Percentiles rank a stretch among this genome's conserved stretches.
Conservation (phyloP, 2,329 filamentous ascomycete genomes). For the Annulohypoxylon truncatum region DNA sequence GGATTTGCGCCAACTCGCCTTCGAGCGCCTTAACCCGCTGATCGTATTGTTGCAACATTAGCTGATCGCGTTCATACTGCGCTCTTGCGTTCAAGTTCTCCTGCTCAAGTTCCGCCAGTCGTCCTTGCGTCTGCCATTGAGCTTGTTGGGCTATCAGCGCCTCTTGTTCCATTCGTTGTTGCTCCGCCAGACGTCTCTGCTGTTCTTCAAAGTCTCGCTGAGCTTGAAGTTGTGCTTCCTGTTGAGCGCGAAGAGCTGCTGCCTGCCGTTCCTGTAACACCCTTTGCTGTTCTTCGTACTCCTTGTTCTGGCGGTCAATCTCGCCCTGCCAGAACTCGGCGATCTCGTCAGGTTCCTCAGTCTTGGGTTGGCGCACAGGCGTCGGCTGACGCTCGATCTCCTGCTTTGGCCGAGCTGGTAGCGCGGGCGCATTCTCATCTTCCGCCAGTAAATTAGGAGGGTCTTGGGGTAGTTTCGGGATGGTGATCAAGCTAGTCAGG, state of each 20-base stretch:
- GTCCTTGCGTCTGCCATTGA: slow-evolving; percentile 92
- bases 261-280: slow-evolving; percentile 89
- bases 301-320: slow-evolving; percentile 88
- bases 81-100: slow-evolving; percentile 94
- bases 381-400: slow-evolving; percentile 76
- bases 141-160: slow-evolving; percentile 89
- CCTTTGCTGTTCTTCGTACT: slow-evolving; percentile 94
- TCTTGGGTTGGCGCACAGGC: slow-evolving; percentile 73
- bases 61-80: slow-evolving; percentile 96
- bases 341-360: slow-evolving; percentile 91
- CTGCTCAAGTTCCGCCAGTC: slow-evolving; percentile 93
- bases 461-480: slow-evolving; percentile 94
- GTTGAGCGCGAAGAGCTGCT: slow-evolving; percentile 81
- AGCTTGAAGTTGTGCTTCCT: slow-evolving; percentile 84
- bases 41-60: slow-evolving; percentile 97
- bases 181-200: slow-evolving; percentile 85
- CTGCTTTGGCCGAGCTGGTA: slow-evolving; percentile 84
- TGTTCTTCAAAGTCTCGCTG: slow-evolving; percentile 98
- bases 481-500: slow-evolving; percentile 93
- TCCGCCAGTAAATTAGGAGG: slow-evolving; percentile 89
- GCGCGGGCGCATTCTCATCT: slow-evolving; percentile 83
- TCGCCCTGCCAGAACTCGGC: slow-evolving; percentile 98
- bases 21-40: slow-evolving; percentile 93
- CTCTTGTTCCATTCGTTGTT: slow-evolving; percentile 91
- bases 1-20: slow-evolving; percentile 83